Conservation (phyloP, 2,329 filamentous ascomycete genomes). For the Plenodomus tracheiphilus region DNA sequence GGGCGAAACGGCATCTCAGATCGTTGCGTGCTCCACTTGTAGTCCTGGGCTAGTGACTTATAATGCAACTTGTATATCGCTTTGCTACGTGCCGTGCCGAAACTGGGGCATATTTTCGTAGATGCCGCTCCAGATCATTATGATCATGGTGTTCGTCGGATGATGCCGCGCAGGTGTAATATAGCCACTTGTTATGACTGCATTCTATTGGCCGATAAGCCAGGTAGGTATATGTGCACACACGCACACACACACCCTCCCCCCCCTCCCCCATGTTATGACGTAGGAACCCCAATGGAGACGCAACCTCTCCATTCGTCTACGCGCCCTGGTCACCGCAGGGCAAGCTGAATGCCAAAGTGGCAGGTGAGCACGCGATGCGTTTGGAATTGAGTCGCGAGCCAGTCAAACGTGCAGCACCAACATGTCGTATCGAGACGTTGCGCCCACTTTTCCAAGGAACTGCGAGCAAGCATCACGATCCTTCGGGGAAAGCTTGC, state of each 20-base stretch:
- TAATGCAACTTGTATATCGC: not conserved
- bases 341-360: not conserved
- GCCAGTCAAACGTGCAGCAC: not conserved
- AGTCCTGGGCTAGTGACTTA: not conserved
- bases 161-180: no score
- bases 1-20: not conserved
- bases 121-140: not conserved
- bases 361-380: slow-evolving; percentile 13
- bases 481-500: not conserved
- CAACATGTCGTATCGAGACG: not conserved
- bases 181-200: no score
- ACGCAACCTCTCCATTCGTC: not conserved
- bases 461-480: not conserved
- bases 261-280: not conserved
- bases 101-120: not conserved
- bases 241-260: no score
- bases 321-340: not conserved
- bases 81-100: not conserved
- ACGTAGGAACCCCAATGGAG: no score
- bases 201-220: no score
- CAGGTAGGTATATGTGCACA: no score
- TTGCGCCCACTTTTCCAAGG: not conserved
- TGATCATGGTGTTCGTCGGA: no score
- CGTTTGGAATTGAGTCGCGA: not conserved
- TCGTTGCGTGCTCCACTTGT: not conserved